These are phyloP conservation scores for Coleophoma cylindrospora DNA, from an alignment of 2,329 filamentous ascomycete genomes.

Conservation along the genomic window DNA sequence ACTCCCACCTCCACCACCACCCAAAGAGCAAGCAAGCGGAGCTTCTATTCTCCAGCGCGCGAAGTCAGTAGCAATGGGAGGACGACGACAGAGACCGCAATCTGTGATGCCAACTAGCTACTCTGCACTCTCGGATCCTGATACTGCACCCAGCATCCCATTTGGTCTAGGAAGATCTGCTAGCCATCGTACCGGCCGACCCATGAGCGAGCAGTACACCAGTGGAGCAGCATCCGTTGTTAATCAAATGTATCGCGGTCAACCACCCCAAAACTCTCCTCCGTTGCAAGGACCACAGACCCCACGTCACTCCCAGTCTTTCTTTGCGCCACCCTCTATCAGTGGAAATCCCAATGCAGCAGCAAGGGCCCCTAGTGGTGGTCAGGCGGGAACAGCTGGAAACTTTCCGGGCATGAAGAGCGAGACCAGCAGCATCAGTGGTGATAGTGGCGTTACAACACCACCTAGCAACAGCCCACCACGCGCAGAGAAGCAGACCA, in stretches of 20 bases:
- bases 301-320: conserved; percentile 56
- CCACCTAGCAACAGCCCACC: conserved; percentile 48
- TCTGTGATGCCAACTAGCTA: conserved; percentile 43
- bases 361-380: conserved; percentile 45
- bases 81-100: conserved; percentile 46
- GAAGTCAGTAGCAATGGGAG: conserved; percentile 52
- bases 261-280: conserved; percentile 55
- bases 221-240: conserved; percentile 63
- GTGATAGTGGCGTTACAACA: conserved; percentile 55
- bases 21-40: conserved; percentile 39
- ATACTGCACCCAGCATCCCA: conserved; percentile 72
- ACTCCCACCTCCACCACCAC: conserved; percentile 60
- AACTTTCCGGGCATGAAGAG: conserved; percentile 64
- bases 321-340: conserved; percentile 49
- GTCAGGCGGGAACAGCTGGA: conserved; percentile 42
- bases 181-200: conserved; percentile 49
- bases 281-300: conserved; percentile 45
- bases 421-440: conserved; percentile 47
- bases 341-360: conserved; percentile 47
- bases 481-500: conserved; percentile 49
- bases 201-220: conserved; percentile 60
- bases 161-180: conserved; percentile 52
- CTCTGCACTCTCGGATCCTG: conserved; percentile 56
- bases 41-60: conserved; percentile 54
- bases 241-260: conserved; percentile 82